A percentile compares a stretch with the other conserved stretches of the same genome.
Evolutionary conservation across 805 yeast genomes (phyloP).

Genomic region (Kuraishia piskuri): DNA sequence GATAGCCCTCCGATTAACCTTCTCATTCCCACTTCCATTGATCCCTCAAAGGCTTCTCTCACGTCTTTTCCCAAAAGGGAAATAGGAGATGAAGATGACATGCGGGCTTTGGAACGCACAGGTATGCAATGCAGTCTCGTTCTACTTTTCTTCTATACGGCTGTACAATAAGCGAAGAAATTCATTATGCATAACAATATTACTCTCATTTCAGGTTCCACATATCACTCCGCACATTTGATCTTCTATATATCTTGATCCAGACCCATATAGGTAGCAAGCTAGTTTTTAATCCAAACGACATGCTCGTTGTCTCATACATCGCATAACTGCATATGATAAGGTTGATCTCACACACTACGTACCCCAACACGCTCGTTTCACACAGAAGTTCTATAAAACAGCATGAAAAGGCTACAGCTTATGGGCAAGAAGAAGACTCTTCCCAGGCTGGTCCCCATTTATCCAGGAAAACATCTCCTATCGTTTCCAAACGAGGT

Average conservation of each 20-base stretch:
- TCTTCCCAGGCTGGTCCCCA: conserved; percentile 7
- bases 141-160: background rate
- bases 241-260: too few relatives aligned
- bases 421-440: conserved; percentile 29
- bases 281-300: too few relatives aligned
- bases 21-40: too few relatives aligned
- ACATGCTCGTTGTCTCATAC: too few relatives aligned
- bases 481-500: conserved; percentile 16
- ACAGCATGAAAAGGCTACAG: conserved; percentile 30
- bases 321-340: background rate
- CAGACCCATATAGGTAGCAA: too few relatives aligned
- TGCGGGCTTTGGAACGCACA: background rate
- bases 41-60: too few relatives aligned
- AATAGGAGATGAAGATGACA: background rate
- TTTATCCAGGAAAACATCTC: conserved; percentile 3
- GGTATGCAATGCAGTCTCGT: background rate
- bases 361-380: background rate
- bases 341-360: background rate
- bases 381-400: conserved; percentile 1
- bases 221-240: too few relatives aligned
- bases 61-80: background rate
- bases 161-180: background rate
- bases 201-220: too few relatives aligned
- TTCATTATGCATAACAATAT: too few relatives aligned
- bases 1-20: too few relatives aligned